These are phyloP conservation scores for Ustilago esculenta DNA, from an alignment of 1,284 basidiomycete genomes.

Conservation along the genomic window DNA sequence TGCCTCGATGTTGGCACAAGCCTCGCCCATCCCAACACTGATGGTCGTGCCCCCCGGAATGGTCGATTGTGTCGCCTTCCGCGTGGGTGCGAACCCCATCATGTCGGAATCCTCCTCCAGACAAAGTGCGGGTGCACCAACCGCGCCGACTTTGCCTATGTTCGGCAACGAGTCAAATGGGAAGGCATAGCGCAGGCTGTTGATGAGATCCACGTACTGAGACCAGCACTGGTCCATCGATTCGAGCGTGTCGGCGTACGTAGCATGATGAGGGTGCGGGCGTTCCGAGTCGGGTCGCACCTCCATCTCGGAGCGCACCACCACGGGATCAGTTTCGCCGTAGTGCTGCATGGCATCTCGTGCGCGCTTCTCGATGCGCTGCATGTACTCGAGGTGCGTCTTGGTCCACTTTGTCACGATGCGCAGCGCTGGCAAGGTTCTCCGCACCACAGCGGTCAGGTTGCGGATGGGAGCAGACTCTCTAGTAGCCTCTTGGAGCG, in stretches of 20 bases:
- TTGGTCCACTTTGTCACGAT: constrained; percentile 89
- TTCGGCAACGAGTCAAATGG: constrained; percentile 75
- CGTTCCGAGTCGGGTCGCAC: constrained; percentile 28
- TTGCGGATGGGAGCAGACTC: constrained; percentile 72
- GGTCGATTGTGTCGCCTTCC: constrained; percentile 69
- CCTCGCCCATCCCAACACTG: constrained; percentile 50
- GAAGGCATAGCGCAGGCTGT: constrained; percentile 76
- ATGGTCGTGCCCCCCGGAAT: constrained; percentile 35
- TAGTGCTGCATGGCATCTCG: constrained; percentile 32
- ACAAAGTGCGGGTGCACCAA: constrained; percentile 68
- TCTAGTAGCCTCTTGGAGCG: background rate
- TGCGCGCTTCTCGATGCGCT: constrained; percentile 50
- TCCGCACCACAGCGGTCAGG: constrained; percentile 84
- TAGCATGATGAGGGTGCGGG: constrained; percentile 46
- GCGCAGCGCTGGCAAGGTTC: constrained; percentile 85
- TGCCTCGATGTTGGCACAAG: constrained; percentile 32
- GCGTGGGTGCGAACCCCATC: constrained; percentile 85
- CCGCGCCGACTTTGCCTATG: constrained; percentile 65
- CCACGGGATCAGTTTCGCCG: constrained; percentile 20
- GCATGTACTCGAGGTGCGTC: constrained; percentile 79
- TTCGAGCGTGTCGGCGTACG: constrained; percentile 56
- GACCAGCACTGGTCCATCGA: constrained; percentile 74
- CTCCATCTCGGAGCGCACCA: constrained; percentile 29
- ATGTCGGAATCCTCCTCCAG: constrained; percentile 92
- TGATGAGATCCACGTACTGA: constrained; percentile 76